Evolutionary conservation across 495 filamentous ascomycete genomes (phyloP), one percentile per base, ranked within the genome.

Genomic region (Trichodelitschia bisporula): DNA sequence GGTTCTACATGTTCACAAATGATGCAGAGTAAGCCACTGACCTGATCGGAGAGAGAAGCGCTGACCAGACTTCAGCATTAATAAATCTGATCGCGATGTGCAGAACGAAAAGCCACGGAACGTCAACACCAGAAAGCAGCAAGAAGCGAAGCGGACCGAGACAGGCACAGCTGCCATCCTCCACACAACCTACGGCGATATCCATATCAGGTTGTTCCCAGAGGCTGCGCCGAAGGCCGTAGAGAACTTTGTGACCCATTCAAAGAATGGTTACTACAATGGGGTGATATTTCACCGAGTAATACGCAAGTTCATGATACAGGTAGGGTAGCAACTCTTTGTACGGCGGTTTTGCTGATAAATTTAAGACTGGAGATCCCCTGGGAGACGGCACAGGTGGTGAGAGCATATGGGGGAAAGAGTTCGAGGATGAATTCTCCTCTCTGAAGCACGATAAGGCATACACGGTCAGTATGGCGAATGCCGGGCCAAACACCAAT

Each of bases 1-100:
- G 86, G 30, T 99, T 99, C 58, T 99, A 95, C 60, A 77, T 93
- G 62, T 99, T 91, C 53, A 91, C 77, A 32, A 90, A 91, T 50
- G 77, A 89, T 13, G 64, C 70, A 12, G 66, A 80, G 3, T 42
- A 36, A 32, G 36, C 21, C 8, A 8, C 6, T 29, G n/a, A 19
- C 18, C 20, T 13, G 12, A 0, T 2, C 12, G 11, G 2, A 8
- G n/a, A n/a, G n/a, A n/a, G 8, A 29, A 1, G 16, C 5, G 14
- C 16, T 23, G 8, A 25, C 14, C n/a, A 28, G 4, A 18, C 12
- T 14, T 8, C 31, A 46, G 41, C 13, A 63, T 89, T 35, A 72
- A 70, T 35, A 90, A 86, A 47, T 73, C 75, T 6, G 69, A 72
- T 18, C 73, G 86, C 38, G 86, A 97, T 45, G 57, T 95, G 15